These are phyloP conservation scores for Tylopilus sp. DNA, from an alignment of 768 basidiomycete species.

Conservation along the genomic window DNA sequence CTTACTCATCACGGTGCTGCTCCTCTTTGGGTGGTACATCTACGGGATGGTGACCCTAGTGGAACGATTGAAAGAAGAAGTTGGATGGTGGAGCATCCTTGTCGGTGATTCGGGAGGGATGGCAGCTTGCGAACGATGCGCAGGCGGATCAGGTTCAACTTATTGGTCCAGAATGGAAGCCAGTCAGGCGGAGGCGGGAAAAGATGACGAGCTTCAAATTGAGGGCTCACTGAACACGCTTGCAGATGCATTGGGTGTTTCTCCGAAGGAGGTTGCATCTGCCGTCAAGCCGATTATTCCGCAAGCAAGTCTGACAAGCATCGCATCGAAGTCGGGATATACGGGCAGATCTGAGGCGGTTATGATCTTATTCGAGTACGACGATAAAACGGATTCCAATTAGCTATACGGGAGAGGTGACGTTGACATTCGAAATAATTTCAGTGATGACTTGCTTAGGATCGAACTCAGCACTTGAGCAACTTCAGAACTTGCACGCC, in stretches of 20 bases:
- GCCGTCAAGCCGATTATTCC: conserved; percentile 63
- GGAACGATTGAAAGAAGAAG: conserved; percentile 46
- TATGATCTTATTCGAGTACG: conserved; percentile 31
- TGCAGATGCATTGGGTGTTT: conserved; percentile 60
- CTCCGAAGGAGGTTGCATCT: conserved; percentile 54
- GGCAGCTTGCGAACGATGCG: neutral
- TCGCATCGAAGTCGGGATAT: conserved; percentile 41
- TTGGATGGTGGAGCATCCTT: conserved; percentile 51
- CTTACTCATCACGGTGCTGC: conserved; percentile 38
- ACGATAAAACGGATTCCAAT: neutral
- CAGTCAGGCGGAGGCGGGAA: neutral
- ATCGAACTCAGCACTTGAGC: too few relatives aligned
- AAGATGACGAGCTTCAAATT: conserved; percentile 35
- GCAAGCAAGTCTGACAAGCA: conserved; percentile 54
- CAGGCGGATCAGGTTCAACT: conserved; percentile 6
- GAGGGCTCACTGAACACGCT: conserved; percentile 58
- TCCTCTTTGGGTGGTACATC: conserved; percentile 49
- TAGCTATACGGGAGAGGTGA: too few relatives aligned
- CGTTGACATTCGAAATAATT: too few relatives aligned
- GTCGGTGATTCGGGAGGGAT: conserved; percentile 2
- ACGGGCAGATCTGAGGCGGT: conserved; percentile 43
- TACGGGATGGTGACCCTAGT: conserved; percentile 44
- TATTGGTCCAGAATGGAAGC: neutral
- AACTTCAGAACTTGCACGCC: too few relatives aligned
- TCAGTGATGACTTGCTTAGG: too few relatives aligned